A percentile compares a stretch with the other conserved stretches of the same genome.
Evolutionary conservation across 352 stramenopile species (phyloP).

Genomic region (Phytophthora pinifolia): DNA sequence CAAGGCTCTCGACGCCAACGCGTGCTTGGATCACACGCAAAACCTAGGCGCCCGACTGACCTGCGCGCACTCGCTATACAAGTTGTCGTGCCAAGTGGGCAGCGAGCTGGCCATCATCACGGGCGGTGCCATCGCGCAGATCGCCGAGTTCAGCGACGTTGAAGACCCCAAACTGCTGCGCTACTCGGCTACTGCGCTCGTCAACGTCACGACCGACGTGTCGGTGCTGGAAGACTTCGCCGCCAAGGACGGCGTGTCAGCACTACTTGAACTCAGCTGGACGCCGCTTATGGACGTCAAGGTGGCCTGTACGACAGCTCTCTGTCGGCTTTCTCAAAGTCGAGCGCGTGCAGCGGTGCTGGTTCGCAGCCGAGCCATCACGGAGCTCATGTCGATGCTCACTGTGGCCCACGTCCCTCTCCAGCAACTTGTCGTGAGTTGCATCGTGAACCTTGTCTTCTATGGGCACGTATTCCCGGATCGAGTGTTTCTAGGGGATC

Average conservation of each 20-base stretch:
- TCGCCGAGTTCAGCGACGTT: slow-evolving; percentile 71
- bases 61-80: slow-evolving; percentile 80
- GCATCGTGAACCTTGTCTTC: slow-evolving; percentile 70
- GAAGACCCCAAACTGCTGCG: slow-evolving; percentile 57
- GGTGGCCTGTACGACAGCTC: slow-evolving; percentile 57
- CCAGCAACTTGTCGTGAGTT: slow-evolving; percentile 62
- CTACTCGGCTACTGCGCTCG: slow-evolving; percentile 61
- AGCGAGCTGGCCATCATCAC: slow-evolving; percentile 62
- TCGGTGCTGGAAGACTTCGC: slow-evolving; percentile 53
- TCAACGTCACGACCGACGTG: slow-evolving; percentile 59
- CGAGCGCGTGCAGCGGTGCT: slow-evolving; percentile 37
- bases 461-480: slow-evolving; percentile 65
- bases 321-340: slow-evolving; percentile 58
- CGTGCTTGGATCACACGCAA: slow-evolving; percentile 11
- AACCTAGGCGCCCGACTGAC: slow-evolving; percentile 62
- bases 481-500: slow-evolving; percentile 74
- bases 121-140: slow-evolving; percentile 62
- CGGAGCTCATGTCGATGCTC: slow-evolving; percentile 75
- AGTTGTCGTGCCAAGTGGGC: slow-evolving; percentile 64
- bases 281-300: slow-evolving; percentile 67
- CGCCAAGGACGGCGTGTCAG: slow-evolving; percentile 47
- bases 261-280: slow-evolving; percentile 74
- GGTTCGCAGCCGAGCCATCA: slow-evolving; percentile 42
- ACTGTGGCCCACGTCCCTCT: slow-evolving; percentile 53
- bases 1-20: slow-evolving; percentile 7